Evolutionary conservation across 2,329 filamentous ascomycete genomes (phyloP), one percentile per base, ranked within the genome.

Genomic region (Tolypocladium album): DNA sequence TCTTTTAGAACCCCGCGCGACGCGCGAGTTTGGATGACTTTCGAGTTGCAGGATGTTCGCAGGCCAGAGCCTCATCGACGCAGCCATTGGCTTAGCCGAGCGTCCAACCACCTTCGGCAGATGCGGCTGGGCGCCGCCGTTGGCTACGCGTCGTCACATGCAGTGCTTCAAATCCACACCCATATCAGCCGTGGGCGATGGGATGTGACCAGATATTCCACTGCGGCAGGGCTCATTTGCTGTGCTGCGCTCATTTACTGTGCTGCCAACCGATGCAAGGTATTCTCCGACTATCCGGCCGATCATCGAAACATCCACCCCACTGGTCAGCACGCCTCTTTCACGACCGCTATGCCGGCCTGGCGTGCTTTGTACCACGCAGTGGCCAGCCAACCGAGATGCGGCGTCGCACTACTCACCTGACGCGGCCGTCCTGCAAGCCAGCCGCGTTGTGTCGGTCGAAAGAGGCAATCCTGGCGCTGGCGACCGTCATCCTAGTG

Each of bases 351-450:
- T 36, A n/a, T 22, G 50, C 31, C 20, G 8, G 0, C 47, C 27
- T n/a, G 47, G 27, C 47, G 8, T 20, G 15, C 15, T 52, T n/a
- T 8, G n/a, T 13, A 56, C 15, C 34, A 36, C 43, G 40, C 34
- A 58, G 45, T 47, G 53, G 57, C 57, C 57, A 39, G 22, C 13
- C 43, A 53, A 12, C n/a, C 53, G 4, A 57, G 22, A 57, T 39
- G n/a, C n/a, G 53, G 15, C 34, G n/a, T 34, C 27, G 27, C 22
- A 22, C 17, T 58, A 59, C 63, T 65, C 63, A 65, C 62, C 63
- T 65, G 63, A 65, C 61, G 59, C 61, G 55, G 11, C 53, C 42
- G 34, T 57, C 43, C 63, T 65, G 63, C 63, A 61, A 43, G 60
- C 57, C 58, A 34, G 31, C 45, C 38, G 27, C 34, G 22, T 38